Conservation (phyloP, 352 stramenopile genomes). For the Thalassiosira delicatula region DNA sequence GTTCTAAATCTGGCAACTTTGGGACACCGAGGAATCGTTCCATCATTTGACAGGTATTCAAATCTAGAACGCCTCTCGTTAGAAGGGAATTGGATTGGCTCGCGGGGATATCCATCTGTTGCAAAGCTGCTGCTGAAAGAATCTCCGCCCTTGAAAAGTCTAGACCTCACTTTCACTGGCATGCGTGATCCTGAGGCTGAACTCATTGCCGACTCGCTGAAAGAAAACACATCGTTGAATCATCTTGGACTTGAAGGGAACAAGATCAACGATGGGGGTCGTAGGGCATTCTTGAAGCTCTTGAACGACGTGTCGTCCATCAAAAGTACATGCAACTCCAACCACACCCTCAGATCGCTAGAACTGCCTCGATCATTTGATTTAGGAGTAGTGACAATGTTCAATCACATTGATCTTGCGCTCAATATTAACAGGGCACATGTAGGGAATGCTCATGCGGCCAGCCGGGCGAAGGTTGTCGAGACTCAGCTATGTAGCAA, state of each 20-base stretch:
- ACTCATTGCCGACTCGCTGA: conserved; percentile 3
- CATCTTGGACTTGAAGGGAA: neutral
- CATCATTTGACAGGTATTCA: conserved; percentile 3
- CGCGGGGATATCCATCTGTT: neutral
- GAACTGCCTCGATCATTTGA: neutral
- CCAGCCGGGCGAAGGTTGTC: conserved; percentile 1
- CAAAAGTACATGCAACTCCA: conserved; percentile 19
- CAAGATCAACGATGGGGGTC: neutral
- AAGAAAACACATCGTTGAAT: conserved; percentile 3
- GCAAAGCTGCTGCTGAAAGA: conserved; percentile 10
- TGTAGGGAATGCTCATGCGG: conserved; percentile 2
- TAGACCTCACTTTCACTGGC: conserved; percentile 2
- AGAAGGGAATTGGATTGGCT: neutral
- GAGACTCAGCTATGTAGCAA: conserved; percentile 10
- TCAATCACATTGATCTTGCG: neutral
- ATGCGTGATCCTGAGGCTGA: neutral
- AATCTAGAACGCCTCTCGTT: neutral
- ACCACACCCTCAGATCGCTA: conserved; percentile 1
- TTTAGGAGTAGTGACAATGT: neutral
- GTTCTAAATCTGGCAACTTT: too few relatives aligned
- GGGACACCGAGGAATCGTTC: neutral
- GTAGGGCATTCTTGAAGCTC: conserved; percentile 6
- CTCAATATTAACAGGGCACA: neutral
- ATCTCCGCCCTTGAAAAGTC: neutral
- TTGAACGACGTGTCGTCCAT: conserved; percentile 25